Percentiles rank a stretch among this genome's conserved stretches.
phyloP scores from a whole-genome alignment of 352 stramenopile species.

The Globisporangium mamillatum region DNA sequence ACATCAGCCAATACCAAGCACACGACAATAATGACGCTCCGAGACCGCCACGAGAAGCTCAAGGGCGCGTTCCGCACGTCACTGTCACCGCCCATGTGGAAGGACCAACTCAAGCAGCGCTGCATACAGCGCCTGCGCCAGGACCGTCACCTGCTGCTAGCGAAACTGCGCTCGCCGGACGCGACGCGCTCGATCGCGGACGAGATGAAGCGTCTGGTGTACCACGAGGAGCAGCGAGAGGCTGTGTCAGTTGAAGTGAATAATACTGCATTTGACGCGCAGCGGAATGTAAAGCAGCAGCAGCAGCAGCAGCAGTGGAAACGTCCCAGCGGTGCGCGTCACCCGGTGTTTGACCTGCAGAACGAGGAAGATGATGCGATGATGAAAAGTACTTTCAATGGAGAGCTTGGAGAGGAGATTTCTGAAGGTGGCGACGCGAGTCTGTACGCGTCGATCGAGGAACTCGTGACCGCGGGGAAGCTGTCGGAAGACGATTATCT shows the following conservation, averaged over 20 bases:
- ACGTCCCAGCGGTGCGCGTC: constrained; percentile 9
- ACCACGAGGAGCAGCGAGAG: constrained; percentile 31
- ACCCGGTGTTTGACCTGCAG: constrained; percentile 38
- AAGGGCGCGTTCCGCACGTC: constrained; percentile 34
- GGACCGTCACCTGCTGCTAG: constrained; percentile 58
- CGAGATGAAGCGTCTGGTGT: constrained; percentile 63
- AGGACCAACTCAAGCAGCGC: constrained; percentile 70
- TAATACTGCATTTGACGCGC: neutral
- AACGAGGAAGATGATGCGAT: constrained; percentile 7
- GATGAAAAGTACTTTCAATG: neutral
- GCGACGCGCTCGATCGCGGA: constrained; percentile 45
- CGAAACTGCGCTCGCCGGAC: constrained; percentile 55
- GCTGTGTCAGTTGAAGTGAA: neutral
- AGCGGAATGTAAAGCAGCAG: neutral
- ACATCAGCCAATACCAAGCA: neutral
- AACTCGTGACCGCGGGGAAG: constrained; percentile 53
- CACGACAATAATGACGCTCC: constrained; percentile 12
- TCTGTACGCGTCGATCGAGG: constrained; percentile 47
- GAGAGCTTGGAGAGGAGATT: neutral
- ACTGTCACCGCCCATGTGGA: constrained; percentile 68
- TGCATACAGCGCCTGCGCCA: constrained; percentile 68
- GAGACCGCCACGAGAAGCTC: constrained; percentile 17
- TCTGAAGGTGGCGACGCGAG: constrained; percentile 7
- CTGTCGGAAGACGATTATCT: constrained; percentile 71
- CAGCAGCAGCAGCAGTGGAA: neutral